Evolutionary conservation across 2,329 filamentous ascomycete genomes (phyloP), one percentile per base, ranked within the genome.

Genomic region (Aspergillus brasiliensis): DNA sequence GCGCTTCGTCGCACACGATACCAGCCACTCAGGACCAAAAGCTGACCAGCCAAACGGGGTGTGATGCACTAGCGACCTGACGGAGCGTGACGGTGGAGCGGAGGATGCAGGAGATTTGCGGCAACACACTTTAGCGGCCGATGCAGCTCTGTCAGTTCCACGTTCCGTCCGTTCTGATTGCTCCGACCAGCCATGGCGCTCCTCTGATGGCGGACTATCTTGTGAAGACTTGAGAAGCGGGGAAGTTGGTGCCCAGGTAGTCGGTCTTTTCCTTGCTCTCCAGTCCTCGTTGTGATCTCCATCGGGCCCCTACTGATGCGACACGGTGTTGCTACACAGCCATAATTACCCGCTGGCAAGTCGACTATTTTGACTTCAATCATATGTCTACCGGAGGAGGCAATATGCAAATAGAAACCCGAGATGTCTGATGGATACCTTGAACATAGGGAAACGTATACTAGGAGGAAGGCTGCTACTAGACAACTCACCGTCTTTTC

Each of bases 111-210:
- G 58, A 59, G 61, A 62, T 63, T 67, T 57, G 58, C 62, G 62
- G 65, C 62, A 65, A 55, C 56, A 49, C 57, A 53, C 59, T 60
- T 60, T 65, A 67, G 65, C 59, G 57, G 62, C 64, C 58, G 60
- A 64, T 57, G 34, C 44, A 56, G 49, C 49, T 59, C 56, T 52
- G 38, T 47, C 51, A 56, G 28, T 49, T n/a, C 49, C 53, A 40
- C 52, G 25, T 57, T 60, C 54, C 34, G 31, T 27, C 37, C 51
- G 8, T n/a, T 62, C 37, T 64, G 51, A 65, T 65, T 65, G 62
- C 59, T 37, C 61, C 25, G 1, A 21, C 51, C 10, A 19, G 10
- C 25, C 31, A 8, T 8, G 4, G 27, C 21, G 57, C 46, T 49
- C 44, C 44, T 51, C 17, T 28, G 49, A 53, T 54, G 44, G 31